Conservation (phyloP, 192 early-diverging fungal species). For the Podila epigama region DNA sequence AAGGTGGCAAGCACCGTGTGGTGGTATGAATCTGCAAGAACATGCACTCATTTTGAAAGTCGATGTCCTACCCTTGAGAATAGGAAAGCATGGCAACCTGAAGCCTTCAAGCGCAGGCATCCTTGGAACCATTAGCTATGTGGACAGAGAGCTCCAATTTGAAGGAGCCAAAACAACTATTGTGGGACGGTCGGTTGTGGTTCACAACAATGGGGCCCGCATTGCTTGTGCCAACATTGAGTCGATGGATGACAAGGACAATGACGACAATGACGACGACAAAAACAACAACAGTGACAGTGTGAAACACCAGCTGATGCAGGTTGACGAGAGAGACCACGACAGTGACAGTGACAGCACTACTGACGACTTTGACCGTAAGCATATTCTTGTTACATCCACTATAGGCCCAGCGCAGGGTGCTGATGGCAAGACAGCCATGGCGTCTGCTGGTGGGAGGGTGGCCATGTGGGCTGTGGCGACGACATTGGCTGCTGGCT, state of each 20-base stretch:
- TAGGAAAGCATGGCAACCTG: conserved; percentile 34
- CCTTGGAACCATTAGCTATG: conserved; percentile 1
- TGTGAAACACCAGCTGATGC: neutral
- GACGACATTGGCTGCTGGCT: neutral
- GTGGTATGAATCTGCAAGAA: no score
- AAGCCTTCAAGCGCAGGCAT: conserved; percentile 1
- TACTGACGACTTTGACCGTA: no score
- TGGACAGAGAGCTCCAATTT: conserved; percentile 8
- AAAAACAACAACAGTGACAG: neutral
- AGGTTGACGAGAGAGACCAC: neutral
- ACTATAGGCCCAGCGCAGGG: neutral
- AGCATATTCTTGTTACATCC: no score
- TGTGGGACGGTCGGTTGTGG: conserved; percentile 24
- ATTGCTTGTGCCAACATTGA: conserved; percentile 30
- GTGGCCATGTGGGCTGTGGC: neutral
- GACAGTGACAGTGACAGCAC: no score
- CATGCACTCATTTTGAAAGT: no score
- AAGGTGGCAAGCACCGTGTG: no score
- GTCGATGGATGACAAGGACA: neutral
- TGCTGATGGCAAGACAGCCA: neutral
- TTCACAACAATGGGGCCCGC: conserved; percentile 37
- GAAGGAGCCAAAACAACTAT: conserved; percentile 6
- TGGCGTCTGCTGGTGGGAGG: neutral
- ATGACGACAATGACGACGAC: neutral
- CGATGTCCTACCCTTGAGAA: no score